Evolutionary conservation across 352 stramenopile genomes (phyloP), one percentile per base, ranked within the genome.

Genomic region (Aphanomyces stellatus): DNA sequence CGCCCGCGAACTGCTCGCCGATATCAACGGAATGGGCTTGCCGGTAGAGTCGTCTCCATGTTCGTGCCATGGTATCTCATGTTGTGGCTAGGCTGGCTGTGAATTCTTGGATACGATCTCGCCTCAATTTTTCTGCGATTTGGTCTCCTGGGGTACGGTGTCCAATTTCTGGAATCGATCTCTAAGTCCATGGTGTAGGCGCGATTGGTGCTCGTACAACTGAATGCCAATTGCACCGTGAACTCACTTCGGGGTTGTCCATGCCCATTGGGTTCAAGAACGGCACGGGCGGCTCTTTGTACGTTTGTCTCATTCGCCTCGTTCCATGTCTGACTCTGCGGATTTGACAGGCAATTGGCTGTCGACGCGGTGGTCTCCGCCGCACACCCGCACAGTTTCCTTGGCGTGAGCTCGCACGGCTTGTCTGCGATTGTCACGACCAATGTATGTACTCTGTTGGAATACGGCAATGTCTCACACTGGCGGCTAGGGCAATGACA

Each of bases 31-130:
- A 72, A 76, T 96, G 30, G 85, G 87, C 13, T 74, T 96, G 28
- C 88, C 85, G 24, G 67, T 72, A 65, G 24, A 51, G 61, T 63
- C 31, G 13, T 43, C 25, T 43, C 31, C 34, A 30, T 25, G 3
- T n/a, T 17, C 46, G 27, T 42, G 22, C 66, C 8, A 15, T 6
- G 15, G 37, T n/a, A 51, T 19, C 33, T 6, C 7, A 53, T 11
- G 3, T 6, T 72, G 22, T 17, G 27, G 56, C 48, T 40, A 80
- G 63, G 82, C 82, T 8, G 88, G 83, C 30, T 91, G 81, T 65
- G 88, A 96, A 72, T 96, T 96, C 72, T 74, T 96, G 24, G 88
- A 96, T 74, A 95, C 88, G 46, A 93, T 96, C 80, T 95, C 87
- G 30, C 88, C 88, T 35, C 88, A 96, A 70, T 96, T 96, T 73